Base-by-base conservation (phyloP, 2,329 filamentous ascomycete species). In the Talaromyces sp. region DNA sequence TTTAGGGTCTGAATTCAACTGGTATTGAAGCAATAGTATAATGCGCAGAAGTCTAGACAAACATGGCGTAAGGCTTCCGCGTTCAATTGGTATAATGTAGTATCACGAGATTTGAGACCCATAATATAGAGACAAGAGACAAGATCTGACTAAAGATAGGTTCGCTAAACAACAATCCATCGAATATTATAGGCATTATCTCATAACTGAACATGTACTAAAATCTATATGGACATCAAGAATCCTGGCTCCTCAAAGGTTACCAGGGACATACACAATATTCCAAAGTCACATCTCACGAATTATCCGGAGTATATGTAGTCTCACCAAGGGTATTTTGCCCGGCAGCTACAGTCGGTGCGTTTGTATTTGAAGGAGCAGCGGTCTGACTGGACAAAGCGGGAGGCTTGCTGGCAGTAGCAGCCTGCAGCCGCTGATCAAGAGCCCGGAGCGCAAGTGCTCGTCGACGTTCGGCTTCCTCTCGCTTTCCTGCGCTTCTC, bases 341-440 rank as follows among this genome's bases (percentile, higher is more conserved):
- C 1, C 86, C 75, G 84, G 86, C 14, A 80, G 83, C 68, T 77
- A 85, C 56, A 82, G 79, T 72, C 81, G 84, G 50, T 81, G 86
- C 75, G 85, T 87, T 48, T 79, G 74, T 83, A 67, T 86, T 83
- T 19, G 73, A 65, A 63, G 72, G 72, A n/a, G 67, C 68, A 57
- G 72, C 67, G 4, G 69, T 57, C 69, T 67, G 80, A 52, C 61
- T 76, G 43, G 74, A 63, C 47, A 73, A 63, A 6, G 75, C 65
- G 13, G 74, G 69, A 63, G 69, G 77, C 64, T 84, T 79, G 66
- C 78, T 84, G 39, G 82, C 83, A 16, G 90, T 89, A 3, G 93
- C 92, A n/a, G 92, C 90, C 76, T 95, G 91, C 61, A 99, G 82
- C 68, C 95, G 85, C 79, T 98, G 93, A 77, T 99, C 95, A 63